These are phyloP conservation scores for Trametopsis cervina DNA, from an alignment of 768 basidiomycete species.

Conservation along the genomic window DNA sequence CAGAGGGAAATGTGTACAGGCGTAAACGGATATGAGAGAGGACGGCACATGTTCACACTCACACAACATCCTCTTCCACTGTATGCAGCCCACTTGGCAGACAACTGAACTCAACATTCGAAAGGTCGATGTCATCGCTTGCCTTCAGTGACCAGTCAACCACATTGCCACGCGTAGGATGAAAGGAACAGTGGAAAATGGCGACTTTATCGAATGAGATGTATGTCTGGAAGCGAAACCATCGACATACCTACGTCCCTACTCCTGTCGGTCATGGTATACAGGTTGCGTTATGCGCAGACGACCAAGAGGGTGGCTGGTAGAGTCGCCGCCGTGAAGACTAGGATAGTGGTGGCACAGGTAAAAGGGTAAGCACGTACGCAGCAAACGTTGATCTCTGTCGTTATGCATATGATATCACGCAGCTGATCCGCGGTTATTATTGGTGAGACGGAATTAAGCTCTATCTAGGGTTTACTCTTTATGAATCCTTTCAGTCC, in stretches of 20 bases:
- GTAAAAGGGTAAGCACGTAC: too few relatives aligned
- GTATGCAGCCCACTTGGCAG: constrained; percentile 79
- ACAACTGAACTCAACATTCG: constrained; percentile 72
- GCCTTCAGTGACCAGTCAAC: constrained; percentile 76
- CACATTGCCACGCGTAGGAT: constrained; percentile 74
- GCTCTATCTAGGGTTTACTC: too few relatives aligned
- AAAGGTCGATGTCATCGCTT: constrained; percentile 59
- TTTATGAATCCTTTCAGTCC: too few relatives aligned
- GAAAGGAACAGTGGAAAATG: constrained; percentile 80
- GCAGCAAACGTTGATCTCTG: too few relatives aligned
- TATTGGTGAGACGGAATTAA: too few relatives aligned
- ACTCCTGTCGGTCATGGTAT: not conserved
- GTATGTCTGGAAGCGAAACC: not conserved
- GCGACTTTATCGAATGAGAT: constrained; percentile 42
- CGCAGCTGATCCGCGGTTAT: too few relatives aligned
- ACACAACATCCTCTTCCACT: constrained; percentile 77
- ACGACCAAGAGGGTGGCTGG: too few relatives aligned
- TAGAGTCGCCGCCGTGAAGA: too few relatives aligned
- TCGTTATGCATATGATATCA: too few relatives aligned
- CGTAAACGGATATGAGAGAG: too few relatives aligned
- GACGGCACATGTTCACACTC: constrained; percentile 30
- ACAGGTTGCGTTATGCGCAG: not conserved
- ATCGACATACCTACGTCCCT: not conserved
- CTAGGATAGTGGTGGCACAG: too few relatives aligned
- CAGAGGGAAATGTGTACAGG: not conserved